Conservation (phyloP, 2,329 filamentous ascomycete species). For the Aureobasidium sp. region DNA sequence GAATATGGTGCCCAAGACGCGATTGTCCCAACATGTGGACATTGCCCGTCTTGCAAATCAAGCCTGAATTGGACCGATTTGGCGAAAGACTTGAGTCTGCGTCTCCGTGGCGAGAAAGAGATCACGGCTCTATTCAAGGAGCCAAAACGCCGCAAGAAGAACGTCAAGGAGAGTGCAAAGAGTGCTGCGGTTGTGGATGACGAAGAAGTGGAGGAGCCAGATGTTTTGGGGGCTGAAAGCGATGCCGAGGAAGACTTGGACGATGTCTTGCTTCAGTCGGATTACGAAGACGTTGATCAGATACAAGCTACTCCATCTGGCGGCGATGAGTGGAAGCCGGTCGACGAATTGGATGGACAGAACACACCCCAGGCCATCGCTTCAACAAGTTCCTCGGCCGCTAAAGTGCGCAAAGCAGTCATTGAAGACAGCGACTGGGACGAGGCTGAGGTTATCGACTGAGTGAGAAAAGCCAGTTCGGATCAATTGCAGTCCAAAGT, state of each 20-base stretch:
- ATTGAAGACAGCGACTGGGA: constrained; percentile 53
- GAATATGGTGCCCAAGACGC: constrained; percentile 29
- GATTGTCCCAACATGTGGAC: constrained; percentile 61
- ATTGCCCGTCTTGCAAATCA: constrained; percentile 63
- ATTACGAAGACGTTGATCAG: constrained; percentile 5
- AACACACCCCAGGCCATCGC: constrained; percentile 16
- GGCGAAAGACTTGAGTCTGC: constrained; percentile 73
- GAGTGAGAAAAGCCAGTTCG: not conserved
- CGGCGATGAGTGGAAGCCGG: constrained; percentile 1
- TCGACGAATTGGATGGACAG: constrained; percentile 13
- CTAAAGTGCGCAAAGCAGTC: constrained; percentile 24
- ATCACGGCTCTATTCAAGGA: constrained; percentile 61
- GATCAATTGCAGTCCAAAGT: not conserved
- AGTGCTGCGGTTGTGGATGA: not conserved
- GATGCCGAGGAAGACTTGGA: constrained; percentile 8
- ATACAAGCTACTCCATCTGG: not conserved
- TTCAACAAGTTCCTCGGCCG: not conserved
- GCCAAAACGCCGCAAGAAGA: constrained; percentile 31
- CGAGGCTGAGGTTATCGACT: constrained; percentile 35
- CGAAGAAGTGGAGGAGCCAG: constrained; percentile 1
- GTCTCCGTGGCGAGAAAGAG: constrained; percentile 63
- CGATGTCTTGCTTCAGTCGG: constrained; percentile 7
- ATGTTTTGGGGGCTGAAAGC: not conserved
- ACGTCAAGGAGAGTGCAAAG: constrained; percentile 2
- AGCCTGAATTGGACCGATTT: constrained; percentile 65